phyloP scores from a whole-genome alignment of 345 rosid species.

The Abelmoschus esculentus region DNA sequence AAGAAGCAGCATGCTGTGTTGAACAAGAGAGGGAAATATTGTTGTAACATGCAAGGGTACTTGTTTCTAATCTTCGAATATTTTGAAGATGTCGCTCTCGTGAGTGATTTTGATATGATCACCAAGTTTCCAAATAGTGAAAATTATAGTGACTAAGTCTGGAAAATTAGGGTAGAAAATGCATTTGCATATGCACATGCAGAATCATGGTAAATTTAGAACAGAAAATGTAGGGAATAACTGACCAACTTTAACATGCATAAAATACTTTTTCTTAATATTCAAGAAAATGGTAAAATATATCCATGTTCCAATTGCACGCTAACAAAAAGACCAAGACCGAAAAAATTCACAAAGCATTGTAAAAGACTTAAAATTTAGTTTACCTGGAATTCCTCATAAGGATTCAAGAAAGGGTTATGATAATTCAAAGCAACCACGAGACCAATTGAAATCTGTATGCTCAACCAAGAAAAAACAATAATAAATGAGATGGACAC shows the following conservation, averaged over 20 bases:
- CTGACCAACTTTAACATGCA: not conserved
- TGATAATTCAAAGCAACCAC: slow-evolving; percentile 86
- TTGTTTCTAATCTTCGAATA: too few relatives aligned
- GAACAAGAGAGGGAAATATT: too few relatives aligned
- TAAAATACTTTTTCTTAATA: not conserved
- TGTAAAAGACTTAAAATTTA: not conserved
- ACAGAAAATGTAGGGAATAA: not conserved
- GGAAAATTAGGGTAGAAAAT: not conserved
- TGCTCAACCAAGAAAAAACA: too few relatives aligned
- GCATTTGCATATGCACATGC: not conserved
- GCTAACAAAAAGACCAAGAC: not conserved
- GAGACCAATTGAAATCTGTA: slow-evolving; percentile 67
- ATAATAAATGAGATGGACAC: too few relatives aligned
- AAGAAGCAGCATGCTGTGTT: too few relatives aligned
- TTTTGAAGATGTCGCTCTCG: too few relatives aligned
- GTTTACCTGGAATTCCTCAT: slow-evolving; percentile 85
- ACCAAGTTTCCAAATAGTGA: too few relatives aligned
- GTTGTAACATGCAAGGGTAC: too few relatives aligned
- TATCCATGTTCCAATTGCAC: not conserved
- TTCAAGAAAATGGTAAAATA: not conserved
- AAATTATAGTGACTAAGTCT: too few relatives aligned
- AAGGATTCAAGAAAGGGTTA: slow-evolving; percentile 80
- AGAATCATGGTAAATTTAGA: slow-evolving; percentile 1
- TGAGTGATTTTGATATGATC: too few relatives aligned
- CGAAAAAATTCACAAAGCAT: not conserved